Base-by-base conservation (phyloP, 805 yeast genomes). In the Zygoascus bituminiphila region DNA sequence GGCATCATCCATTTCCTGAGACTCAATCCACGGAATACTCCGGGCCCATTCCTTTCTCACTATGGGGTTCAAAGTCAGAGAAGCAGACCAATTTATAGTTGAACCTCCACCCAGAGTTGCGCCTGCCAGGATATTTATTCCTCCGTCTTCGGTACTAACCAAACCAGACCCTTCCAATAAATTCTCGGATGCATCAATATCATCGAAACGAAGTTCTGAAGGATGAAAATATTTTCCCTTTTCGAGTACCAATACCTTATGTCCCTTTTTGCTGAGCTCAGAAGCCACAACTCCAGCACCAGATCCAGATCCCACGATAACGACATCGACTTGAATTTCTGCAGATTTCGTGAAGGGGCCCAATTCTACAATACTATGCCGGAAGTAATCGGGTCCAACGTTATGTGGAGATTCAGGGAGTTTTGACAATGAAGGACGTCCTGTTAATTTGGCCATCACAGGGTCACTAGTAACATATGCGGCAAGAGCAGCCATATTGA, bases 51-150 rank as follows among this genome's bases (percentile, higher is more conserved):
- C 79, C 26, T 68, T 62, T 44, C 82, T 69, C 2, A 77, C 76
- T 46, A 67, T 66, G 59, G 70, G 73, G 1, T 77, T 77, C 0
- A 81, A 73, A 36, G 65, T 68, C 47, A 77, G 55, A 49, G 74
- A 66, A 15, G 81, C 80, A 10, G 75, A 70, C 82, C 82, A 77
- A 62, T 77, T 77, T 39, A 77, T 72, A 12, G 81, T 75, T 5
- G 77, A 66, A 5, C 81, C 81, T 12, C 81, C 82, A 5, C 82
- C 82, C 47, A 77, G 72, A 0, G 77, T 74, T 2, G 78, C 54
- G 5, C 81, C 82, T 0, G 81, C 78, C 41, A 76, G 57, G 2
- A 74, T 51, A 9, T 64, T 48, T 12, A 69, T 44, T 41, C 68
- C 67, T 41, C 65, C 67, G 51, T 68, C 70, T 7, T 53, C 52